Percentiles rank a stretch among this genome's conserved stretches.
phyloP scores from a whole-genome alignment of 179 eudicot species.

The Gypsophila paniculata region DNA sequence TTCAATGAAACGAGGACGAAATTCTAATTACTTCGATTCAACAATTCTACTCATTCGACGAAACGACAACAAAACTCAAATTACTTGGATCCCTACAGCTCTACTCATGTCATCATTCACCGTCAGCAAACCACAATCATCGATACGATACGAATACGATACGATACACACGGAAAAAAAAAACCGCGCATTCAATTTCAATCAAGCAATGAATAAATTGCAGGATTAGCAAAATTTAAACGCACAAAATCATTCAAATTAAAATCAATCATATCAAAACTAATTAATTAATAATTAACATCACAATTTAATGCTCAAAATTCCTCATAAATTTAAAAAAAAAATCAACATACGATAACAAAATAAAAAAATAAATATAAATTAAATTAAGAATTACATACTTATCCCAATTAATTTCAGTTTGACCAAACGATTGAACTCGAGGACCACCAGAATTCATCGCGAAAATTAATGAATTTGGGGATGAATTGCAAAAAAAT shows the following conservation, averaged over 20 bases:
- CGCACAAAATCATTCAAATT: background rate
- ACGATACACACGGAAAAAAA: no score
- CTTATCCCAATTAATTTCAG: conserved; percentile 99
- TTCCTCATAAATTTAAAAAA: background rate
- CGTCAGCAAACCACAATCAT: background rate
- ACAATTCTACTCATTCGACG: no score
- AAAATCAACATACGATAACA: background rate
- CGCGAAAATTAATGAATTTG: background rate
- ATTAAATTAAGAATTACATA: conserved; percentile 25
- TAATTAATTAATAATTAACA: no score
- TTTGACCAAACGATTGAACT: conserved; percentile 52
- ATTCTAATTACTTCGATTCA: background rate
- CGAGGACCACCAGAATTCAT: conserved; percentile 58
- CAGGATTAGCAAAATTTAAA: background rate
- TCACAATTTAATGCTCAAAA: background rate
- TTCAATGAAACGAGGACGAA: background rate
- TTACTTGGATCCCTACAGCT: background rate
- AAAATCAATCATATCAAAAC: background rate
- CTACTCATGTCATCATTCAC: background rate
- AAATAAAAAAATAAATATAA: background rate
- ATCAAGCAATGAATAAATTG: background rate
- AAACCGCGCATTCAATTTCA: no score
- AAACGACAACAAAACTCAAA: no score
- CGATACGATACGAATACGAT: no score
- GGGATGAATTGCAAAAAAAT: background rate